Conservation (phyloP, 495 filamentous ascomycete species). For the Saxophila tyrrhenica region DNA sequence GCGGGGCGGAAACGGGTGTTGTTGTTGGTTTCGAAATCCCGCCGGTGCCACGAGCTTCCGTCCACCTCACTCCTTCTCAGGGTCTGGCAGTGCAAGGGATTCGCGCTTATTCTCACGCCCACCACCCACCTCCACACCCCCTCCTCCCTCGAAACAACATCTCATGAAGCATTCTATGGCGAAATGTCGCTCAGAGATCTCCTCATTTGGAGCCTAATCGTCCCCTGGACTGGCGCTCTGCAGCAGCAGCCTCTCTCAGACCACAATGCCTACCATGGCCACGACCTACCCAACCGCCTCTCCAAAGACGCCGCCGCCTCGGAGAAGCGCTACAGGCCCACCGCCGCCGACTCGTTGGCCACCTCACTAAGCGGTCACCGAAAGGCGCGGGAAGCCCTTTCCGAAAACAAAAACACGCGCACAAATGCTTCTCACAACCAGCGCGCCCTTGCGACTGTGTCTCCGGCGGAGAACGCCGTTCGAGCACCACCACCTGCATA, state of each 20-base stretch:
- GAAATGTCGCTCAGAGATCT: constrained; percentile 17
- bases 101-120: background rate
- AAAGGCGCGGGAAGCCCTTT: constrained; percentile 4
- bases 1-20: no score
- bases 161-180: constrained; percentile 5
- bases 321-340: constrained; percentile 8
- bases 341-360: constrained; percentile 24
- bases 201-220: constrained; percentile 19
- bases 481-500: constrained; percentile 41
- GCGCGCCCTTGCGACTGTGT: constrained; percentile 88
- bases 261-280: constrained; percentile 16
- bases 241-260: constrained; percentile 26
- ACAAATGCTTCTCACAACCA: constrained; percentile 51
- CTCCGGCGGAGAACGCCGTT: constrained; percentile 53
- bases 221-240: constrained; percentile 27
- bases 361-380: constrained; percentile 23
- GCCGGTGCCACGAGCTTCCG: no score
- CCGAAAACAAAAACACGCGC: constrained; percentile 24
- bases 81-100: background rate
- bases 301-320: constrained; percentile 19
- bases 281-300: constrained; percentile 6
- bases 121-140: background rate
- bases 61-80: background rate
- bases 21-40: no score
- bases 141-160: no score